These are phyloP conservation scores for Mortierella sp. DNA, from an alignment of 371 early-diverging fungal genomes.

Conservation along the genomic window DNA sequence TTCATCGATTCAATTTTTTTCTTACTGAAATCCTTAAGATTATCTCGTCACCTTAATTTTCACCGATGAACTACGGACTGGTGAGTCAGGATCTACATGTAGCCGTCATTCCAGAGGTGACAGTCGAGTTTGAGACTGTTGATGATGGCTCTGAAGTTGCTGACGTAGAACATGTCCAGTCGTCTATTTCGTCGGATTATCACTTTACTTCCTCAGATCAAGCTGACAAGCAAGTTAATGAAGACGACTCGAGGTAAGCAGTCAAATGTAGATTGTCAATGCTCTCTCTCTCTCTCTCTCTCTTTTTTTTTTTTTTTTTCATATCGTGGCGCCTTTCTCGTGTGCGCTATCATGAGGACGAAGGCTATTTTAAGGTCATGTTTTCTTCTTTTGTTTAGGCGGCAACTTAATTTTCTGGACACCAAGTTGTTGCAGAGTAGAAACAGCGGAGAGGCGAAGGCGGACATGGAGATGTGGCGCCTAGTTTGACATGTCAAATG, in stretches of 20 bases:
- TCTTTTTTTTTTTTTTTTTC: not conserved
- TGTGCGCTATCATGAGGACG: not conserved
- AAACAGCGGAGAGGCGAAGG: no score
- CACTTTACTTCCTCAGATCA: not conserved
- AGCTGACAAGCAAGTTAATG: not conserved
- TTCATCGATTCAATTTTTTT: not conserved
- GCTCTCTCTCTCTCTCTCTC: no score
- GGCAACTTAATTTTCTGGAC: constrained; percentile 1
- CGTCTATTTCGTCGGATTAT: not conserved
- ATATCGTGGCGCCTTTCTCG: not conserved
- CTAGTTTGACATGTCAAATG: not conserved
- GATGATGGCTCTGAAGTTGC: not conserved
- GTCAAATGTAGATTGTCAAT: not conserved
- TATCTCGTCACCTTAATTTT: not conserved
- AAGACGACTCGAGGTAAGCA: constrained; percentile 11
- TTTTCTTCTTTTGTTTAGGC: not conserved
- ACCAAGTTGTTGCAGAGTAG: not conserved
- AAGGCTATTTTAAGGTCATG: not conserved
- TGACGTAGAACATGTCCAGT: not conserved
- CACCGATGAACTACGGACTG: constrained; percentile 8
- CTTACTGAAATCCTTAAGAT: not conserved
- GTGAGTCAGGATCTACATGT: constrained; percentile 18
- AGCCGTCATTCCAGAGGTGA: constrained; percentile 20
- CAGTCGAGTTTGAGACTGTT: constrained; percentile 24
- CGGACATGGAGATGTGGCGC: not conserved